Base-by-base conservation (phyloP, 495 filamentous ascomycete species). In the Apodospora peruviana region DNA sequence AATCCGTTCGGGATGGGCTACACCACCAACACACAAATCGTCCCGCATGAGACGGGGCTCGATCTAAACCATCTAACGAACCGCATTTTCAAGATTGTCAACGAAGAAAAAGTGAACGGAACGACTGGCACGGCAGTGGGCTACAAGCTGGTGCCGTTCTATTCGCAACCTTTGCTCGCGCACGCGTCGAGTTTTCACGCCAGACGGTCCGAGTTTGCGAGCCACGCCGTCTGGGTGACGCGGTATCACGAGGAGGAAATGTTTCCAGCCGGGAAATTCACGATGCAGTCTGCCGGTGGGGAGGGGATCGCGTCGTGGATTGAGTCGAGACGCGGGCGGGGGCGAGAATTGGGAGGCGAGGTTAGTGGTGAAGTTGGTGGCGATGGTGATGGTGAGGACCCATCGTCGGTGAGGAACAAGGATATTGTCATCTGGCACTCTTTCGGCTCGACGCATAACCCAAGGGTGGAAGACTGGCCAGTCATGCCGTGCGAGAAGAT, bases 1-100 rank as follows among this genome's bases (percentile, higher is more conserved):
- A 94, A 94, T 59, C 88, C 86, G 0, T 81, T 84, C 58, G 83
- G 87, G n/a, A 80, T 80, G 5, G 87, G 85, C 14, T 94, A 91
- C 63, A 77, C 76, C 21, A 35, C 43, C 11, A 39, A 17, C 4
- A 16, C 45, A 0, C 16, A 23, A 4, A 25, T n/a, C 8, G 62
- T 94, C 38, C 64, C 69, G 17, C 68, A 71, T 3, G 81, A 85
- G 2, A 71, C 78, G 29, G 82, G 80, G 37, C 77, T 81, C 27
- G 80, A 90, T 55, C 71, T 81, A n/a, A 74, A 86, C 55, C 68
- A 71, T 10, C 68, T 70, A 46, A 63, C 67, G 12, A 85, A 89
- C 64, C 82, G 87, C 8, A 77, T 73, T 25, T 88, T 91, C 72
- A 89, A 90, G 63, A 84, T 94, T 55, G 83, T 88, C 57, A 88